Base-by-base conservation (phyloP, 805 yeast genomes). In the Nakazawaea ernobii region DNA sequence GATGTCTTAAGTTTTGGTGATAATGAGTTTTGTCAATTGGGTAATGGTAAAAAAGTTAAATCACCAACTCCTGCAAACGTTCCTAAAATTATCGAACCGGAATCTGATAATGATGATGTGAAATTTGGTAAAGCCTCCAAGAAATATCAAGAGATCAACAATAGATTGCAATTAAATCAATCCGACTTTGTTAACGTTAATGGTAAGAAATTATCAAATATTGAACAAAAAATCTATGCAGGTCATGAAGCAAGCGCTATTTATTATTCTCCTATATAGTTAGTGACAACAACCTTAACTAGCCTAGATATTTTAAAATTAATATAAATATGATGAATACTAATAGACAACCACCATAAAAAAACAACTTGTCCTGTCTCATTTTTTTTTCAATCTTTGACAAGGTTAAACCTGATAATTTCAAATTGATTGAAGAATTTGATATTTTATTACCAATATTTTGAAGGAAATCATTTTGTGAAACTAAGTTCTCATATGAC, bases 341-440 rank as follows among this genome's bases (percentile, higher is more conserved):
- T 29, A 84, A 54, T 1, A 74, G 39, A 2, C 86, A 79, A 30
- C 90, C 86, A 10, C 83, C 81, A 74, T 86, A 90, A 60, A 94
- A 94, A 29, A 94, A 68, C 73, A 88, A 77, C 61, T 90, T 90
- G 62, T 92, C 98, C 61, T 88, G 84, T 55, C 77, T 79, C 9
- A 95, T 92, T 47, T 96, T 75, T 55, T 80, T 77, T 64, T 90
- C 94, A 30, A 92, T 84, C 46, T 75, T 73, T 48, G 85, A 71
- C 41, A 94, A 89, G 1, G 98, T 92, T 13, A 84, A 84, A 52
- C 80, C 82, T 32, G 96, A 86, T 1, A 94, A 85, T 6, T 97
- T 97, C 50, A 94, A 72, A 1, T 96, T 89, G 42, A 78, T 73
- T 52, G 94, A 79, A 26, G 86, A 77, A 44, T 80, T 75, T 40